Evolutionary conservation across 352 stramenopile genomes (phyloP).

Genomic region (Phytophthora vignae): DNA sequence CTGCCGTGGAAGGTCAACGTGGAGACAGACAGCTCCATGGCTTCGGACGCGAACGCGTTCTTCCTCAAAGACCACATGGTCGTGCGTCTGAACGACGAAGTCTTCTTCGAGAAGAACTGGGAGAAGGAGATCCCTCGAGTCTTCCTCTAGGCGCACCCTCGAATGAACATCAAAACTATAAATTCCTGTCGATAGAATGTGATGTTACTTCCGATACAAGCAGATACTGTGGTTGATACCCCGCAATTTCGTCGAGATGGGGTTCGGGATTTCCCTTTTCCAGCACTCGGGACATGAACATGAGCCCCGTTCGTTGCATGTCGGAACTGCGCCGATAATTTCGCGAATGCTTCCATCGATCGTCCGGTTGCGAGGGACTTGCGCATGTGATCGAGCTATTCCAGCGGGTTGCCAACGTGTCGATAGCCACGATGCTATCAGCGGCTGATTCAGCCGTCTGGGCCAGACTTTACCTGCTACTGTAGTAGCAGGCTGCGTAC

Average conservation of each 20-base stretch:
- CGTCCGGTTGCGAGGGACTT: slow-evolving; percentile 26
- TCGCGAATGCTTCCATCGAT: neutral
- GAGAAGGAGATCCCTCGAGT: slow-evolving; percentile 44
- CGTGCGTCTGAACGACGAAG: slow-evolving; percentile 40
- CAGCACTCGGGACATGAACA: too few species aligned
- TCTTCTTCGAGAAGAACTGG: slow-evolving; percentile 56
- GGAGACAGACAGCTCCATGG: slow-evolving; percentile 57
- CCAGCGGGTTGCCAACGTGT: neutral
- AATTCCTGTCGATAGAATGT: too few species aligned
- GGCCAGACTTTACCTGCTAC: slow-evolving; percentile 19
- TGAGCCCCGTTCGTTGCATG: neutral
- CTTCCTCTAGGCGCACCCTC: slow-evolving; percentile 32
- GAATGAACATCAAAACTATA: too few species aligned
- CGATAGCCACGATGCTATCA: slow-evolving; percentile 1
- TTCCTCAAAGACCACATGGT: slow-evolving; percentile 46
- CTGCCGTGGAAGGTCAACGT: slow-evolving; percentile 49
- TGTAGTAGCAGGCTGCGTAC: neutral
- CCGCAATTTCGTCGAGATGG: too few species aligned
- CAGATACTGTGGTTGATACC: too few species aligned
- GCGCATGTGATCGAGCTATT: slow-evolving; percentile 9
- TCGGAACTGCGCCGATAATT: neutral
- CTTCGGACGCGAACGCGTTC: slow-evolving; percentile 42
- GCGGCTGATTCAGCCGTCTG: neutral
- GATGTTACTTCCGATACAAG: too few species aligned
- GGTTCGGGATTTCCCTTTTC: too few species aligned